phyloP scores from a whole-genome alignment of 73 alveolate genomes.

The Paramecium tetraurelia region DNA sequence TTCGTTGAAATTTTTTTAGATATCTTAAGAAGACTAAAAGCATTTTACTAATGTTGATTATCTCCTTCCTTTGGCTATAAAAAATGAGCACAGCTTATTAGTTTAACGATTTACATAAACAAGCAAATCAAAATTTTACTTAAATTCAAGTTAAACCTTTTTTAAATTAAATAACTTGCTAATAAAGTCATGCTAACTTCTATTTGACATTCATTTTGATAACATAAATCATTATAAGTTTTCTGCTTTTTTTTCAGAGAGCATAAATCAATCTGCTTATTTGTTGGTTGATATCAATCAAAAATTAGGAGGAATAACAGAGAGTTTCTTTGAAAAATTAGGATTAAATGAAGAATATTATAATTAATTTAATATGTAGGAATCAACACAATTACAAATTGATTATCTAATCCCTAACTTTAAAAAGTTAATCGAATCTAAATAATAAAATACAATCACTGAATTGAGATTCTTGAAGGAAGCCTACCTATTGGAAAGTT shows the following conservation, averaged over 20 bases:
- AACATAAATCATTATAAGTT: background rate
- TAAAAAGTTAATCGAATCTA: background rate
- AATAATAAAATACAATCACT: background rate
- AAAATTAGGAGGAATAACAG: constrained; percentile 11
- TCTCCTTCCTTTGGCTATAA: background rate
- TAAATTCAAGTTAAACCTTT: background rate
- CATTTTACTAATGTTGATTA: background rate
- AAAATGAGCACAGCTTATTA: background rate
- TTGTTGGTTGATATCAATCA: background rate
- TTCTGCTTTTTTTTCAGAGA: background rate
- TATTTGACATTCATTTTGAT: background rate
- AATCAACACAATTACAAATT: background rate
- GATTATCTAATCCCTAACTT: background rate
- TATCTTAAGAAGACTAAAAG: background rate
- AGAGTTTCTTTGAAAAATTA: background rate
- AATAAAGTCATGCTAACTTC: background rate
- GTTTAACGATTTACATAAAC: background rate
- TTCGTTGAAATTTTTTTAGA: background rate
- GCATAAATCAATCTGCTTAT: background rate
- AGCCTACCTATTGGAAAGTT: background rate
- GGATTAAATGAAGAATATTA: background rate
- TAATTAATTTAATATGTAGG: background rate
- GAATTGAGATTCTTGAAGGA: background rate
- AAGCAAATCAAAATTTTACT: background rate
- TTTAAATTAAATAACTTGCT: background rate